phyloP scores from a whole-genome alignment of 495 filamentous ascomycete species.

The Penicillium verhagenii region DNA sequence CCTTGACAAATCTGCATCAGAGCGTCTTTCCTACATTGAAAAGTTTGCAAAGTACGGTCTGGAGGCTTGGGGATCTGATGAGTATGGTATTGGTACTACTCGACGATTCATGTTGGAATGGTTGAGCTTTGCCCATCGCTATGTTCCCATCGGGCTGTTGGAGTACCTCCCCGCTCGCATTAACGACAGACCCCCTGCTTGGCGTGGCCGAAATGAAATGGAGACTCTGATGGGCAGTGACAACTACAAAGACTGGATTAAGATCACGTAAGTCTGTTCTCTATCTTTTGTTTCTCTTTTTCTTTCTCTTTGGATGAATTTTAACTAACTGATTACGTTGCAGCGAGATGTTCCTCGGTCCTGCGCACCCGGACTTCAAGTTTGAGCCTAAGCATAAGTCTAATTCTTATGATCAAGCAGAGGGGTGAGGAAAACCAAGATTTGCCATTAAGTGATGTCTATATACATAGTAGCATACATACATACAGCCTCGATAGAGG shows the following conservation, averaged over 20 bases:
- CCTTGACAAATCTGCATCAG: constrained; percentile 85
- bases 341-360: constrained; percentile 97
- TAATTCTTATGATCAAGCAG: constrained; percentile 71
- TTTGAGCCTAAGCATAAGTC: constrained; percentile 99
- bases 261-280: constrained; percentile 93
- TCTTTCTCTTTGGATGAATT: not conserved
- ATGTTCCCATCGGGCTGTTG: constrained; percentile 85
- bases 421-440: constrained; percentile 53
- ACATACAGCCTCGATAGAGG: too few species aligned
- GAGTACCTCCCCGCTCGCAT: constrained; percentile 83
- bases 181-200: constrained; percentile 84
- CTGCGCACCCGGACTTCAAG: constrained; percentile 82
- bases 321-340: constrained; percentile 12
- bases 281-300: not conserved
- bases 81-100: constrained; percentile 85
- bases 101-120: constrained; percentile 91
- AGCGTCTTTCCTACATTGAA: constrained; percentile 81
- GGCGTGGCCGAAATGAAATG: constrained; percentile 78
- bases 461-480: too few species aligned
- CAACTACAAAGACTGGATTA: constrained; percentile 97
- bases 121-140: constrained; percentile 86
- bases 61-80: constrained; percentile 92
- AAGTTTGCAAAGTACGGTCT: constrained; percentile 88
- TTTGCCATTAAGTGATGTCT: too few species aligned
- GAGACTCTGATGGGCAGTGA: constrained; percentile 86